Conservation (phyloP, 345 rosid species). For the Camelina laxa region DNA sequence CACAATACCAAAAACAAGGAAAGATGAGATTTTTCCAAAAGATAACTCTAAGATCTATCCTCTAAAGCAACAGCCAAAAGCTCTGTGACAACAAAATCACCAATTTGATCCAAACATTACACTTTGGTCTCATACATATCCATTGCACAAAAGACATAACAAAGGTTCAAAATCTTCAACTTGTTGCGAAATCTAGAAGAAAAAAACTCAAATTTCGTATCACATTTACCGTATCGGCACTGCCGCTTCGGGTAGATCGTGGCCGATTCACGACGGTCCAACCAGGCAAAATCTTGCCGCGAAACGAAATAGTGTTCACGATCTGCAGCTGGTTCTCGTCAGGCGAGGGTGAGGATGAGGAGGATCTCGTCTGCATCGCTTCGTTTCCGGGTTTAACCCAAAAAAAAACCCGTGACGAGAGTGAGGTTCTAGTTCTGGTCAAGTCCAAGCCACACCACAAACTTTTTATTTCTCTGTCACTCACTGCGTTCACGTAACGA, state of each 20-base stretch:
- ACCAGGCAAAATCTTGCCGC: conserved; percentile 13
- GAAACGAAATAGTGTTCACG: conserved; percentile 27
- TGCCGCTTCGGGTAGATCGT: conserved; percentile 10
- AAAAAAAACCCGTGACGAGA: conserved; percentile 18
- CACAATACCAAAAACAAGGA: neutral
- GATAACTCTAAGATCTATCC: neutral
- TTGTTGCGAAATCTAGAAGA: neutral
- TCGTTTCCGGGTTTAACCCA: conserved; percentile 34
- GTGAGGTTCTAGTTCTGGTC: conserved; percentile 23
- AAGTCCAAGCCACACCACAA: neutral
- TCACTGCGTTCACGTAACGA: conserved; percentile 5
- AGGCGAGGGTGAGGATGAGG: conserved; percentile 31
- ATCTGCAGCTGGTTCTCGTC: conserved; percentile 41
- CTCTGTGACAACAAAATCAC: neutral
- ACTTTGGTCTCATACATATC: conserved; percentile 4
- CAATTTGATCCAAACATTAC: conserved; percentile 4
- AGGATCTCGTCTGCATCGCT: conserved; percentile 45
- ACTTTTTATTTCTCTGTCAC: conserved; percentile 3
- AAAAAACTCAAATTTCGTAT: neutral
- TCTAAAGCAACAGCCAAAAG: conserved; percentile 10
- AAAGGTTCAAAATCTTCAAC: neutral
- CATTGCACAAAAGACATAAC: neutral
- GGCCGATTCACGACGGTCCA: conserved; percentile 30
- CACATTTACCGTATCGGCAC: conserved; percentile 31
- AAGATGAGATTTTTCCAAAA: neutral